Evolutionary conservation across 208 protist species (phyloP), one percentile per base, ranked within the genome.

Genomic region (Leishmania major): DNA sequence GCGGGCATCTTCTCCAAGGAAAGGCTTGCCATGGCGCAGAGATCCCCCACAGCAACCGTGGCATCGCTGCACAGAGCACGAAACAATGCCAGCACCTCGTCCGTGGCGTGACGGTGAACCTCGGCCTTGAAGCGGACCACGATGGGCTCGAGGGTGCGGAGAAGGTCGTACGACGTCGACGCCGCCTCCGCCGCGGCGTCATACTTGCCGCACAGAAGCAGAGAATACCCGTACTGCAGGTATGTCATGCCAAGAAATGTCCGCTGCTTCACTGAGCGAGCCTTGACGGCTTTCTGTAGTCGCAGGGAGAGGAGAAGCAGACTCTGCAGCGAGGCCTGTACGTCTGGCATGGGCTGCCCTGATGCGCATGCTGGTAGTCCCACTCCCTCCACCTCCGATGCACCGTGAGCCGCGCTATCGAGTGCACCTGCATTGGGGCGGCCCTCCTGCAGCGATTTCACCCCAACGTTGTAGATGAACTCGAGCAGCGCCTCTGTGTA

Each of bases 401-500:
- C 43, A 8, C 19, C 51, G 15, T n/a, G 37, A 51, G 25, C 25
- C 22, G 47, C 40, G 22, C 0, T 59, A 22, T 64, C 64, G 43
- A 37, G 22, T 5, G 37, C 45, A 25, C 15, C 22, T n/a, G 47
- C 31, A 28, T 60, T 6, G 8, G 35, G 5, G 19, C 43, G 15
- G 7, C 37, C 43, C 47, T 57, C 51, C 31, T 49, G 66, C 13
- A 64, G 53, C 5, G 45, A 25, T 57, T 59, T 66, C 3, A 89
- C 81, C 0, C 79, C 88, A 47, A 78, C 77, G 4, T 85, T 79
- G 79, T 92, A 93, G 66, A 95, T 88, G 72, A 95, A 92, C 51
- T 90, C 89, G 35, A 92, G 81, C 37, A 93, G 85, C 25, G 89
- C 84, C 76, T 96, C 92, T 51, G 83, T 67, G 70, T 94, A 90